Evolutionary conservation across 2,329 filamentous ascomycete genomes (phyloP).

Genomic region (Fusarium papillatum): DNA sequence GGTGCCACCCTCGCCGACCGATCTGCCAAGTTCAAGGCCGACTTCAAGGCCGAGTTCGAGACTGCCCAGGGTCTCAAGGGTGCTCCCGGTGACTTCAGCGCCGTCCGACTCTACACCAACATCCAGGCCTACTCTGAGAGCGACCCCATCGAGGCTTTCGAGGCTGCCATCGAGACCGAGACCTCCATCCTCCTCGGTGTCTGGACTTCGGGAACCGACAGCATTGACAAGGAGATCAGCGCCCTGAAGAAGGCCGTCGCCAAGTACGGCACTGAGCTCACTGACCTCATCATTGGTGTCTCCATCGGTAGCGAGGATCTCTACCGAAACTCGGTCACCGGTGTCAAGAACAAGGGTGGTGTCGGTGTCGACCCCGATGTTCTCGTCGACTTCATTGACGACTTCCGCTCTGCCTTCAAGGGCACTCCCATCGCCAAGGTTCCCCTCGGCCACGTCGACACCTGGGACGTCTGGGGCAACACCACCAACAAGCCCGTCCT

Average conservation of each 20-base stretch:
- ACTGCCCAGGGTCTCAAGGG: slow-evolving; percentile 51
- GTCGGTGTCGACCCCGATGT: slow-evolving; percentile 70
- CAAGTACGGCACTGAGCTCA: slow-evolving; percentile 63
- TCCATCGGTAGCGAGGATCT: slow-evolving; percentile 78
- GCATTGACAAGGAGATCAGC: slow-evolving; percentile 71
- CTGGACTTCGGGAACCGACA: slow-evolving; percentile 69
- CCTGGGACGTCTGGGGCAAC: slow-evolving; percentile 75
- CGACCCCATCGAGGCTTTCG: slow-evolving; percentile 86
- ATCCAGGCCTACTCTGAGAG: slow-evolving; percentile 75
- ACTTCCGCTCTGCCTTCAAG: slow-evolving; percentile 71
- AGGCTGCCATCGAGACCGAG: slow-evolving; percentile 74
- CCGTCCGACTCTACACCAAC: slow-evolving; percentile 77
- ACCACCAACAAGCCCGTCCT: slow-evolving; percentile 70
- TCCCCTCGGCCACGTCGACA: slow-evolving; percentile 77
- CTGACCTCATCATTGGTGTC: slow-evolving; percentile 73
- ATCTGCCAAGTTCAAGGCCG: slow-evolving; percentile 65
- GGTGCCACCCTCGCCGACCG: slow-evolving; percentile 60
- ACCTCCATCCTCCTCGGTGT: slow-evolving; percentile 74
- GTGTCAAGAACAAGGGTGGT: slow-evolving; percentile 73
- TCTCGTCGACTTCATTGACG: slow-evolving; percentile 75
- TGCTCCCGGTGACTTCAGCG: slow-evolving; percentile 67
- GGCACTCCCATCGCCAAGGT: slow-evolving; percentile 57
- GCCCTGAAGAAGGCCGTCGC: slow-evolving; percentile 70
- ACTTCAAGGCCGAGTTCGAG: slow-evolving; percentile 62
- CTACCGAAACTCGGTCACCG: slow-evolving; percentile 73